These are phyloP conservation scores for Sphagnum contortum DNA, from an alignment of 225 moss, liverwort and hornwort genomes.

Conservation along the genomic window DNA sequence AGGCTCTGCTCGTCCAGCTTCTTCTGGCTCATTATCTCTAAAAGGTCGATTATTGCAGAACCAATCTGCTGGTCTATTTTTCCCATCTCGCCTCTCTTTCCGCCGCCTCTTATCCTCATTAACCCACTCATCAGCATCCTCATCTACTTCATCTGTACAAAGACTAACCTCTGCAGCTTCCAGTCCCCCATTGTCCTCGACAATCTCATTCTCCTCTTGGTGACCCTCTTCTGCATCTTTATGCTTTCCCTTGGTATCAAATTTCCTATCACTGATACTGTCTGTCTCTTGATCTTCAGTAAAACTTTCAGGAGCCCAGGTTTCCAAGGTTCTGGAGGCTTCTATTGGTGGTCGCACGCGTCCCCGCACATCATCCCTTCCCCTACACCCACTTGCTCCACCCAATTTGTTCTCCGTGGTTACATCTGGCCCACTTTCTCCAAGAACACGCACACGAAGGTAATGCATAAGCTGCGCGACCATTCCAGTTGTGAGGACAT, in stretches of 20 bases:
- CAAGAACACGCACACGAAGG: conserved; percentile 74
- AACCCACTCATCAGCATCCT: conserved; percentile 77
- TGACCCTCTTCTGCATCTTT: conserved; percentile 57
- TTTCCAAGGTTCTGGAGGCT: conserved; percentile 61
- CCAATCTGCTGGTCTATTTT: conserved; percentile 71
- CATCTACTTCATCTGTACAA: conserved; percentile 76
- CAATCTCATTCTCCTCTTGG: conserved; percentile 39
- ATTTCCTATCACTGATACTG: conserved; percentile 43
- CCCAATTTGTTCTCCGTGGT: conserved; percentile 46
- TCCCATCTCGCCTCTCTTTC: conserved; percentile 76
- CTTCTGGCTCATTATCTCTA: conserved; percentile 79
- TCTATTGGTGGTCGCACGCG: conserved; percentile 59
- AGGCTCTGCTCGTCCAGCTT: conserved; percentile 63
- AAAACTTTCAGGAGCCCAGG: conserved; percentile 43
- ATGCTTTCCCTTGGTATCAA: conserved; percentile 60
- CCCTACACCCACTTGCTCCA: conserved; percentile 56
- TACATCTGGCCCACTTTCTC: conserved; percentile 51
- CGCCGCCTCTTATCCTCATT: conserved; percentile 80
- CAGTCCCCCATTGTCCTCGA: conserved; percentile 30
- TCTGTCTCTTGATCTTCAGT: conserved; percentile 49
- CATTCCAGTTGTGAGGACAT: conserved; percentile 91
- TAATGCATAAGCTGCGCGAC: conserved; percentile 94
- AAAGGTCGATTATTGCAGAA: conserved; percentile 56
- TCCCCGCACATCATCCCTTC: conserved; percentile 79
- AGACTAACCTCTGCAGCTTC: conserved; percentile 52